phyloP scores from a whole-genome alignment of 2,329 filamentous ascomycete genomes.

The Trichophaea hybrida region DNA sequence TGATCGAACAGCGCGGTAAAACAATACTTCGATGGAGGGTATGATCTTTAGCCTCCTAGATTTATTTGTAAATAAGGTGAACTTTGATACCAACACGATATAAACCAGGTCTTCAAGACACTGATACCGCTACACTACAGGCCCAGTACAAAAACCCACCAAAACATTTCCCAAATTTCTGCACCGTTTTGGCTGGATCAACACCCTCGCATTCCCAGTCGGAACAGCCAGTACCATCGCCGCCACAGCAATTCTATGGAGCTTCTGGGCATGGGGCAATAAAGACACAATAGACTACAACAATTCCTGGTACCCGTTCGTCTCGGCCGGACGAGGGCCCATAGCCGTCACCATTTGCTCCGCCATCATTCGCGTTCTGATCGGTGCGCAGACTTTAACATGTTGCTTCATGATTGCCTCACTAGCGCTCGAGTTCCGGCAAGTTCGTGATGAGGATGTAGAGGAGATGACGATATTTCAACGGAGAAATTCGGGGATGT shows the following conservation, averaged over 20 bases:
- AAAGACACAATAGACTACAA: background rate
- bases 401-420: background rate
- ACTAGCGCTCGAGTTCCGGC: background rate
- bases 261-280: background rate
- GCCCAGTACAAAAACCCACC: too few species aligned
- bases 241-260: background rate
- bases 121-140: too few species aligned
- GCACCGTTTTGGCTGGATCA: background rate
- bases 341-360: background rate
- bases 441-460: background rate
- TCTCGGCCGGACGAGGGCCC: background rate
- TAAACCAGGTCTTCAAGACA: too few species aligned
- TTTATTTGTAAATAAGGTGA: too few species aligned
- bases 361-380: background rate
- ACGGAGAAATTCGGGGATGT: background rate
- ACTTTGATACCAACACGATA: too few species aligned
- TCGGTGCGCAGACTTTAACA: background rate
- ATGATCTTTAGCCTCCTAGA: too few species aligned
- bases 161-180: too few species aligned
- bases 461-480: background rate
- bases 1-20: too few species aligned
- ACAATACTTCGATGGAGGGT: too few species aligned
- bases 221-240: background rate
- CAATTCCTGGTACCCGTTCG: background rate
- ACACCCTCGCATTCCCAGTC: background rate